phyloP scores from a whole-genome alignment of 306 rosid genomes.

The Cicer cuneatum region DNA sequence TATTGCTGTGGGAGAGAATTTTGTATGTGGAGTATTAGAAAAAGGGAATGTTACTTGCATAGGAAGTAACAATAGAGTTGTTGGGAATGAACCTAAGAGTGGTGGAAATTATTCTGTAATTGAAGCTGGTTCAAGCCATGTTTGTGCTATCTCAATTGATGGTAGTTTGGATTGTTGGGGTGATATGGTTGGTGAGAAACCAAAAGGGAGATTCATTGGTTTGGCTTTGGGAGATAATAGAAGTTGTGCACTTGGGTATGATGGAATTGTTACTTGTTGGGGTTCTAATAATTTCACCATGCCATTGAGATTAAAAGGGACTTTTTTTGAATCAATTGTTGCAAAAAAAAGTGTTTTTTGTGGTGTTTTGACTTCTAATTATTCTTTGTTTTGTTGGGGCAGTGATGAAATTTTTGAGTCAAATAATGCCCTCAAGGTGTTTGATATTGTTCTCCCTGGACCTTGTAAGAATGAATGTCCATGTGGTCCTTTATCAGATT shows the following conservation, averaged over 20 bases:
- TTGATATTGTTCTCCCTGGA: conserved; percentile 70
- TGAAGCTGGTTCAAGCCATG: conserved; percentile 67
- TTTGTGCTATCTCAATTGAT: conserved; percentile 59
- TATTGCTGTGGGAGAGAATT: conserved; percentile 69
- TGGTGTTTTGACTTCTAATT: conserved; percentile 51
- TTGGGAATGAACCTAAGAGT: conserved; percentile 36
- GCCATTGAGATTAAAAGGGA: conserved; percentile 52
- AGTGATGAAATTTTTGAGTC: conserved; percentile 39
- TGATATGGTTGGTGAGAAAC: conserved; percentile 43
- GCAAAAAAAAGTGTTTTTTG: conserved; percentile 74
- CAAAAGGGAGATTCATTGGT: conserved; percentile 56
- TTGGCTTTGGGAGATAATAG: conserved; percentile 81
- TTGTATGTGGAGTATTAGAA: conserved; percentile 62
- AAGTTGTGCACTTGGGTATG: conserved; percentile 60
- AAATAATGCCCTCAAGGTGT: conserved; percentile 45
- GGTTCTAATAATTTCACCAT: conserved; percentile 62
- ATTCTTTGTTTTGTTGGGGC: conserved; percentile 84
- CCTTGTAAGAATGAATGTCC: conserved; percentile 67
- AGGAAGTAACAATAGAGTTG: conserved; percentile 42
- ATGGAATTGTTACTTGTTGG: conserved; percentile 69
- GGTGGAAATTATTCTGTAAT: conserved; percentile 47
- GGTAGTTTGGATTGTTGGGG: conserved; percentile 75
- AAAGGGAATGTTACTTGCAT: conserved; percentile 51
- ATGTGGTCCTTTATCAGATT: conserved; percentile 38
- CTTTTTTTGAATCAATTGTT: conserved; percentile 55